These are phyloP conservation scores for Mycena alexandri DNA, from an alignment of 768 basidiomycete genomes.

Conservation along the genomic window DNA sequence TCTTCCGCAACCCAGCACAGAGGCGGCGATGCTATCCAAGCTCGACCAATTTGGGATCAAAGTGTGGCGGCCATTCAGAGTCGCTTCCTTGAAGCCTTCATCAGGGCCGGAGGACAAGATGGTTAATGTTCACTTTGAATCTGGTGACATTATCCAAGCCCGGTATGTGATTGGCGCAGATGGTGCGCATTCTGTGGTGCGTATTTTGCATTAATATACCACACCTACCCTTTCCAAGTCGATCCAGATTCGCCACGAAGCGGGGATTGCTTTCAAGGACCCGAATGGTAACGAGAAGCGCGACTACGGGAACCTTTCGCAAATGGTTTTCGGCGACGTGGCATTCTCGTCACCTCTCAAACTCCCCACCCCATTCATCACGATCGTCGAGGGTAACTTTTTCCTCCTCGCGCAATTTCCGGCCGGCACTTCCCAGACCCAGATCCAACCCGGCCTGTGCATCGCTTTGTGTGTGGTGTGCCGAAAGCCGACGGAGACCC, in stretches of 20 bases:
- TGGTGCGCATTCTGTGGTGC: slow-evolving; percentile 60
- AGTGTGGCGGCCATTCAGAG: slow-evolving; percentile 54
- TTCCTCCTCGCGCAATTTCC: slow-evolving; percentile 56
- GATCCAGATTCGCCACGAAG: slow-evolving; percentile 56
- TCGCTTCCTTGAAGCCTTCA: slow-evolving; percentile 51
- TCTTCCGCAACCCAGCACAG: slow-evolving; percentile 60
- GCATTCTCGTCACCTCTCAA: slow-evolving; percentile 47
- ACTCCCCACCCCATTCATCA: slow-evolving; percentile 43
- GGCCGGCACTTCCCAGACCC: slow-evolving; percentile 32
- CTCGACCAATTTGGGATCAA: slow-evolving; percentile 48
- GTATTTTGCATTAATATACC: slow-evolving; percentile 1
- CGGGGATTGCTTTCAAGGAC: slow-evolving; percentile 59
- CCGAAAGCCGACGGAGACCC: slow-evolving; percentile 38
- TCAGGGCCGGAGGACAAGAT: slow-evolving; percentile 29
- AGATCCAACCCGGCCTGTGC: slow-evolving; percentile 43
- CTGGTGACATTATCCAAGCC: slow-evolving; percentile 56
- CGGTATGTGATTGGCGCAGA: slow-evolving; percentile 66
- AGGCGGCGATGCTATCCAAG: slow-evolving; percentile 52
- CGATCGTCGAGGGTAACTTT: slow-evolving; percentile 42
- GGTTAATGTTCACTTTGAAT: slow-evolving; percentile 60
- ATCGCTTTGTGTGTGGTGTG: slow-evolving; percentile 57
- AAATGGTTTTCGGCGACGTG: slow-evolving; percentile 64
- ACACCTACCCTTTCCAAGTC: not conserved
- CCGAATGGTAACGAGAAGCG: slow-evolving; percentile 49
- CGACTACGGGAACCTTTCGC: slow-evolving; percentile 46